Percentiles rank a stretch among this genome's conserved stretches.
These are phyloP conservation scores for Lonicera japonica DNA, from an alignment of 129 eudicot species.

Conservation along the genomic window DNA sequence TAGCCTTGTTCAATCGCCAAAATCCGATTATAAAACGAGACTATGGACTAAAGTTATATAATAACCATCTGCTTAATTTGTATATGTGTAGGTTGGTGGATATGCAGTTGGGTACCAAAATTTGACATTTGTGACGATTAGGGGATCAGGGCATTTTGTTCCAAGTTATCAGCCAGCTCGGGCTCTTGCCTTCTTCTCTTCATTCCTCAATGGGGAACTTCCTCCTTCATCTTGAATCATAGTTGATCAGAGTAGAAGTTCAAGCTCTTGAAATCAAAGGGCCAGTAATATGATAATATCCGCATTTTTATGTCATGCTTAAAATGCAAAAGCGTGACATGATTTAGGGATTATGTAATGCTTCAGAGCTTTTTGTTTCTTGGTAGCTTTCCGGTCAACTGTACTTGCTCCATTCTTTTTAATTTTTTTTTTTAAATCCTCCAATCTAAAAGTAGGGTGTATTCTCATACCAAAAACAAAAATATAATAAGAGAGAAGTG, in stretches of 20 bases:
- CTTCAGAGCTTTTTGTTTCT: no score
- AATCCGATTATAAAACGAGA: no score
- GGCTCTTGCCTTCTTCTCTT: slow-evolving; percentile 18
- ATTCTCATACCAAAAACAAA: no score
- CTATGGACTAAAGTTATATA: no score
- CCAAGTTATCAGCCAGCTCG: slow-evolving; percentile 34
- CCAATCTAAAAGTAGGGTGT: no score
- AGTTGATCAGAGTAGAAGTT: not conserved
- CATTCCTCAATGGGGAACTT: slow-evolving; percentile 26
- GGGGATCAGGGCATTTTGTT: slow-evolving; percentile 34
- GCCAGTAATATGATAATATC: not conserved
- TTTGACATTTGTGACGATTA: slow-evolving; percentile 30
- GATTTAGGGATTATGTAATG: no score
- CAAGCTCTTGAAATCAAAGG: not conserved
- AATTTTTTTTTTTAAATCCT: no score
- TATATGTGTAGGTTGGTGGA: slow-evolving; percentile 25
- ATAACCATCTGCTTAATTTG: not conserved
- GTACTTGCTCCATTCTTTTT: no score
- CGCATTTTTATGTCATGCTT: not conserved
- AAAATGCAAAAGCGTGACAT: no score
- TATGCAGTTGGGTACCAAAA: slow-evolving; percentile 26
- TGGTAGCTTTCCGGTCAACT: no score
- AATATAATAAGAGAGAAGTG: no score
- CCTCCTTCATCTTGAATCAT: slow-evolving; percentile 14
- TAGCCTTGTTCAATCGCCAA: no score